phyloP scores from a whole-genome alignment of 148 eudicot species.

The Vaccinium macrocarpon region DNA sequence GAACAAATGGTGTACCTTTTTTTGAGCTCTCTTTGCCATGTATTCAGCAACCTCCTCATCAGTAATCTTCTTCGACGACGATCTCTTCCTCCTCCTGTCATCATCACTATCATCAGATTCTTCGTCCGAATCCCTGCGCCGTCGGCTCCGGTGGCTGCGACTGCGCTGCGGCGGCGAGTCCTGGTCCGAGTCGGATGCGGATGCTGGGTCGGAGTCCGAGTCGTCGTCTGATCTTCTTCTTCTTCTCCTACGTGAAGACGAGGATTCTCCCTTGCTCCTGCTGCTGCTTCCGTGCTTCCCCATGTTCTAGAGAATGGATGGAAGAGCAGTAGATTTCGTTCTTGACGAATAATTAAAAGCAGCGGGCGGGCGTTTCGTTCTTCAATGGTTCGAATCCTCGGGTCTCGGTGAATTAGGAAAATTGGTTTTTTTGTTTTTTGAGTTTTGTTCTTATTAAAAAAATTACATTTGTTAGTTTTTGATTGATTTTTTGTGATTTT shows the following conservation, averaged over 20 bases:
- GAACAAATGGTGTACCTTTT: conserved; percentile 35
- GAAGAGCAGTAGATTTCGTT: background rate
- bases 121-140: conserved; percentile 28
- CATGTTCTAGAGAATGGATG: conserved; percentile 8
- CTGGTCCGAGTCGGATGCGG: conserved; percentile 23
- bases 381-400: background rate
- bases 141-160: conserved; percentile 23
- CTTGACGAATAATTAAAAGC: background rate
- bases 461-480: no score
- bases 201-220: conserved; percentile 15
- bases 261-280: conserved; percentile 11
- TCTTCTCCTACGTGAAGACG: conserved; percentile 11
- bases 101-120: conserved; percentile 26
- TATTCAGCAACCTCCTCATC: conserved; percentile 72
- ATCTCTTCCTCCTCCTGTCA: conserved; percentile 31
- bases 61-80: conserved; percentile 31
- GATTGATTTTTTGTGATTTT: no score
- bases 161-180: conserved; percentile 16
- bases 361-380: background rate
- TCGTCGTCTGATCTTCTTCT: conserved; percentile 20
- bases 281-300: conserved; percentile 11
- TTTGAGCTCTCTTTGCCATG: conserved; percentile 79
- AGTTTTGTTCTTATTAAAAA: no score
- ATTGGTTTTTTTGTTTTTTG: no score
- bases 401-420: no score